Evolutionary conservation across 306 rosid species (phyloP), one percentile per base, ranked within the genome.

Genomic region (Oxytropis ochrocephala): DNA sequence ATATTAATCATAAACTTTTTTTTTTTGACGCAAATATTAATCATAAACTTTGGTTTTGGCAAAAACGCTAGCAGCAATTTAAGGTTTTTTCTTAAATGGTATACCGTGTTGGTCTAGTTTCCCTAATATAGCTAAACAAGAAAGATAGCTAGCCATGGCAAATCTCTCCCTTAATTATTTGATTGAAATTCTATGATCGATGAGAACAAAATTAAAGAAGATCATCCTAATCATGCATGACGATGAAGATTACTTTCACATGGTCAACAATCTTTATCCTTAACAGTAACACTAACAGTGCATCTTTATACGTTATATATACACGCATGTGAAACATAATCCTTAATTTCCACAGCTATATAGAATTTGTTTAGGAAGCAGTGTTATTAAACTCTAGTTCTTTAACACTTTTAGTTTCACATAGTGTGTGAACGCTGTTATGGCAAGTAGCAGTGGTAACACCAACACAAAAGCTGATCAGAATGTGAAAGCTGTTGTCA

Each of bases 401-500:
- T 38, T 60, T 38, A 61, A 18, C 35, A 61, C 11, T 35, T 9
- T 55, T 5, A 14, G 12, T 14, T 32, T 57, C 64, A 38, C 11
- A 62, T 61, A 42, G 9, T 63, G 53, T n/a, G 3, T 63, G n/a
- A 63, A 43, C n/a, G 69, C 21, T 19, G 11, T 62, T 16, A 19
- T 19, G 35, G 7, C 4, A 62, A 19, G 51, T 60, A 18, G 49
- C 14, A 11, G 5, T 11, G 36, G 3, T 12, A n/a, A 12, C 66
- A 36, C 9, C 8, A 77, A 13, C 42, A 29, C 32, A 33, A 13
- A 46, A 64, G 13, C 70, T 62, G 29, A 24, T 24, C 68, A 64
- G 10, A 67, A 50, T n/a, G 67, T 62, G 36, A 81, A 78, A 67
- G 85, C 72, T 52, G 14, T 19, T 18, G 72, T 66, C 5, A 69